These are phyloP conservation scores for Colletotrichum chlorophyti DNA, from an alignment of 2,329 filamentous ascomycete genomes.

Conservation along the genomic window DNA sequence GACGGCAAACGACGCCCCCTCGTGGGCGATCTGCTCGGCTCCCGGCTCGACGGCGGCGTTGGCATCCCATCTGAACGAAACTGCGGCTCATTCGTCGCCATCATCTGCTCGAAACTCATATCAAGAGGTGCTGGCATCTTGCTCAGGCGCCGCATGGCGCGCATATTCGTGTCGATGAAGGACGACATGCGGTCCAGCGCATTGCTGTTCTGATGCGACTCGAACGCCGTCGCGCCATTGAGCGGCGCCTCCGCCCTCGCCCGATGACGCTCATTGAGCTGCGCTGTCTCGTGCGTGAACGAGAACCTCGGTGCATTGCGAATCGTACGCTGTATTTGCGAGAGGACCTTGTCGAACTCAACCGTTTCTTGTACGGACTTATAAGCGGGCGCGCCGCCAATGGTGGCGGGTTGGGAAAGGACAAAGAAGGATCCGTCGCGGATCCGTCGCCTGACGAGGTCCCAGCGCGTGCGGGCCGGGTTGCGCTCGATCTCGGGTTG, in stretches of 20 bases:
- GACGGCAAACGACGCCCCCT: conserved; percentile 21
- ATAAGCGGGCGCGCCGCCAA: conserved; percentile 36
- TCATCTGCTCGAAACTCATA: conserved; percentile 41
- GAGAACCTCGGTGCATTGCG: conserved; percentile 30
- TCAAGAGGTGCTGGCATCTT: conserved; percentile 41
- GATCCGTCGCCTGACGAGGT: conserved; percentile 54
- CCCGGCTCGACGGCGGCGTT: conserved; percentile 43
- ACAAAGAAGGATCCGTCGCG: conserved; percentile 60
- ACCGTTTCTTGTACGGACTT: conserved; percentile 42
- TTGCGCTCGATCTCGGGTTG: conserved; percentile 59
- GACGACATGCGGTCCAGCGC: conserved; percentile 52
- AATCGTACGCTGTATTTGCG: conserved; percentile 47
- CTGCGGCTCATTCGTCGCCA: conserved; percentile 34
- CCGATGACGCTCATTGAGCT: conserved; percentile 50
- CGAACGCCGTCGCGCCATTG: conserved; percentile 45
- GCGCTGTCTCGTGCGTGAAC: conserved; percentile 31
- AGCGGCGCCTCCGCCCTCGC: conserved; percentile 40
- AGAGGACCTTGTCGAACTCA: conserved; percentile 53
- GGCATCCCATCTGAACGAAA: conserved; percentile 11
- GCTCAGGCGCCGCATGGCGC: conserved; percentile 49
- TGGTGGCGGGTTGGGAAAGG: conserved; percentile 45
- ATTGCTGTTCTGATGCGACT: conserved; percentile 47
- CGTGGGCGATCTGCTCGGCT: conserved; percentile 37
- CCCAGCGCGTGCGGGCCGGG: conserved; percentile 59
- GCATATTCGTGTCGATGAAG: conserved; percentile 51